Base-by-base conservation (phyloP, 2,329 filamentous ascomycete species). In the Beauveria rudraprayagi region DNA sequence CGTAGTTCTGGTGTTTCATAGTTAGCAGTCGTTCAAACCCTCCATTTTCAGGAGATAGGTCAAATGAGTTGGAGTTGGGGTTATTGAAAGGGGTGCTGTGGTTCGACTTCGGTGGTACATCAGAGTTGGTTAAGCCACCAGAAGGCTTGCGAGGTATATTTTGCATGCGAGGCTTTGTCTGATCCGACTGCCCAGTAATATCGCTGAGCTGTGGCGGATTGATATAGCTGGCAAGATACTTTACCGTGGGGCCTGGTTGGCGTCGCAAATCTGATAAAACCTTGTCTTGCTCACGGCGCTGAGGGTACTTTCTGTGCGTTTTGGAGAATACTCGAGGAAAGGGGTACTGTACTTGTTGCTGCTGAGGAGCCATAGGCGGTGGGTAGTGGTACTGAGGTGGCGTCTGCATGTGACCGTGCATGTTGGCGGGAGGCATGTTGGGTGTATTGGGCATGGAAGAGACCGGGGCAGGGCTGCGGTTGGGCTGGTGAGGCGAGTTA, bases 21-120 rank as follows among this genome's bases (percentile, higher is more conserved):
- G 84, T 91, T 80, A 92, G 88, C 84, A 83, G 81, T 66, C 83
- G 81, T 73, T 92, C 88, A 81, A 88, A 91, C 66, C 86, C 81
- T 70, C 84, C 84, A 71, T 78, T 87, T 70, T 86, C 83, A 63
- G 88, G 88, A 65, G 87, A 86, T 62, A 92, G 75, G 75, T 90
- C 83, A 71, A 83, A 70, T 65, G 69, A 68, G 67, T 65, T 70
- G 67, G 75, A 67, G 64, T 77, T 70, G 46, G 68, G 69, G 64
- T 66, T 63, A 30, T 63, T 57, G 60, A 66, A 64, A 34, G 40
- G 55, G 41, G 56, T 22, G n/a, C 50, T 41, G 58, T 50, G 51
- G 50, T 19, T 60, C 41, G 58, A 60, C 50, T 60, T 60, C 41
- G 30, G 19, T 28, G 3, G 58, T 28, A 34, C 24, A 41, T 60